Conservation (phyloP, 441 rosid species). For the Bruguiera hainesii region DNA sequence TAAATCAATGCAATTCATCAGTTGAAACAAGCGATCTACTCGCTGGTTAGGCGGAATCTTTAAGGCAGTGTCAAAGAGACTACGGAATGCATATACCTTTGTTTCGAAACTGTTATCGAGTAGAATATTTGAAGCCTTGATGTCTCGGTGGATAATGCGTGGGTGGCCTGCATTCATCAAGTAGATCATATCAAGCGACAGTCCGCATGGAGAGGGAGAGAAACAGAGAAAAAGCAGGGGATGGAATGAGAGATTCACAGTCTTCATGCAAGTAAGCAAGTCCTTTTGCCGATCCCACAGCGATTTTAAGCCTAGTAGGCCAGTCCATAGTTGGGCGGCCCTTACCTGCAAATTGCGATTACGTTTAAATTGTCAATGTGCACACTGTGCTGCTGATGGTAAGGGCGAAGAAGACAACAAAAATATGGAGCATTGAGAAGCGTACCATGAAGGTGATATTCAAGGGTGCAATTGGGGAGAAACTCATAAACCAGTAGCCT, state of each 20-base stretch:
- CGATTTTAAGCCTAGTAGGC: constrained; percentile 64
- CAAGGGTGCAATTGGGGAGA: constrained; percentile 74
- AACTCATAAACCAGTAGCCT: constrained; percentile 74
- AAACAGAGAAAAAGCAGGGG: neutral
- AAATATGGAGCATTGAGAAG: neutral
- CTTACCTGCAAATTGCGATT: constrained; percentile 36
- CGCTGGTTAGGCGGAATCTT: neutral
- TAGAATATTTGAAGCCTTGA: constrained; percentile 78
- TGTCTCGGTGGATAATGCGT: constrained; percentile 79
- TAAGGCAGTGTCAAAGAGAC: neutral
- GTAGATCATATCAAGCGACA: neutral
- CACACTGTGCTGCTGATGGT: too few relatives aligned
- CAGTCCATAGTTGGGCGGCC: constrained; percentile 56
- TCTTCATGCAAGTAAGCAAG: constrained; percentile 93
- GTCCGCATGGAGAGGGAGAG: neutral
- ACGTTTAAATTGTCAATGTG: too few relatives aligned
- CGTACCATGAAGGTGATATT: constrained; percentile 76
- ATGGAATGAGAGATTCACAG: constrained; percentile 39
- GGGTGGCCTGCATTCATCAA: constrained; percentile 57
- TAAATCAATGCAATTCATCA: constrained; percentile 1
- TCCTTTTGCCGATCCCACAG: constrained; percentile 81
- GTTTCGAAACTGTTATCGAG: constrained; percentile 65
- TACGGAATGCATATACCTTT: constrained; percentile 35
- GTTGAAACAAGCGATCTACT: neutral
- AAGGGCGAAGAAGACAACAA: neutral